Base-by-base conservation (phyloP, 306 rosid species). In the Malus sieversii region DNA sequence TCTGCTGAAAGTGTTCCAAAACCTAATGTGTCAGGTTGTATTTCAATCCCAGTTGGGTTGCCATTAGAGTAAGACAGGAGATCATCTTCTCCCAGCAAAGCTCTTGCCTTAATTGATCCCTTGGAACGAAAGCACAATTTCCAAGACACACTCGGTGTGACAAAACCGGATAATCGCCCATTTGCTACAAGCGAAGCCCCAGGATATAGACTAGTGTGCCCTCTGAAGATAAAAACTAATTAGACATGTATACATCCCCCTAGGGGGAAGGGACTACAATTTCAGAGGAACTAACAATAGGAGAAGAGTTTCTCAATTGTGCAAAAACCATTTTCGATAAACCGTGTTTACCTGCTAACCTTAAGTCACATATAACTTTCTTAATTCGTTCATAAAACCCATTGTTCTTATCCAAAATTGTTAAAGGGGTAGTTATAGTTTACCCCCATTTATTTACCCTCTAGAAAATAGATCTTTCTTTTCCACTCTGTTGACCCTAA, bases 1-100 rank as follows among this genome's bases (percentile, higher is more conserved):
- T 82, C 84, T n/a, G 77, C 58, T 10, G 81, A 63, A 14, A 80
- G 73, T 61, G 83, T 80, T 71, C 82, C 83, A 42, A 80, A 88
- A 66, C 67, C 70, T 32, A 76, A 67, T 25, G 80, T 69, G 10
- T 86, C 84, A 22, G 68, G 74, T 55, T 74, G 77, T 52, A 55
- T 66, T 73, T 74, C 77, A 68, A 77, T 72, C 65, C 84, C 72
- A 46, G 40, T 29, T 20, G 77, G 68, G 57, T 33, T 66, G 32
- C 79, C 67, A 35, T 73, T 66, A 13, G 73, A 38, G 53, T 42
- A 77, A 71, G 88, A 79, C 61, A 84, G 76, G 44, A 86, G 78
- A 68, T 75, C 86, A 74, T 80, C 88, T 77, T 84, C 89, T 42
- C 84, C 88, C 74, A 86, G 19, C 29, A 73, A 66, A 57, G 83